phyloP scores from a whole-genome alignment of 176 grass and related monocot genomes.

The Avena atlantica region DNA sequence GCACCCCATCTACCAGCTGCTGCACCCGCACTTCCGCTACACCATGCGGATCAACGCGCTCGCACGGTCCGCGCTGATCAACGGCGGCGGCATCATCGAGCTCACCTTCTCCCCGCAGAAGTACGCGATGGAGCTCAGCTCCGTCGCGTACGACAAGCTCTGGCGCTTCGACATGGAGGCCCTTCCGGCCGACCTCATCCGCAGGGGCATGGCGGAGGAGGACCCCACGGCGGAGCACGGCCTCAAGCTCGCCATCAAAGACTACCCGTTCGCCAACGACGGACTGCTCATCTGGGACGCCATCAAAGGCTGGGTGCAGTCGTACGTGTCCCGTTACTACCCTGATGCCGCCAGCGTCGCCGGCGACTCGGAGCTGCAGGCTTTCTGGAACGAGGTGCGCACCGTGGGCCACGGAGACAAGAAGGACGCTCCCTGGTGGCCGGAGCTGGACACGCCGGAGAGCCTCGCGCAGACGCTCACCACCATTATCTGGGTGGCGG shows the following conservation, averaged over 20 bases:
- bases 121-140: slow-evolving; percentile 83
- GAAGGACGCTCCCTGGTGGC: slow-evolving; percentile 73
- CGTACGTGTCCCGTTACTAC: slow-evolving; percentile 77
- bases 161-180: slow-evolving; percentile 93
- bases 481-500: slow-evolving; percentile 88
- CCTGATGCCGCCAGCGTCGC: slow-evolving; percentile 25
- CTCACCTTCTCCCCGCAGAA: slow-evolving; percentile 64
- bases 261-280: slow-evolving; percentile 94
- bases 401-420: slow-evolving; percentile 77
- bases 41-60: slow-evolving; percentile 83
- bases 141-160: slow-evolving; percentile 63
- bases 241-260: slow-evolving; percentile 58
- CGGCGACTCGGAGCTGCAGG: slow-evolving; percentile 70
- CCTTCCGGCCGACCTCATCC: slow-evolving; percentile 72
- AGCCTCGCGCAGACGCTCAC: slow-evolving; percentile 63
- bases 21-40: slow-evolving; percentile 87
- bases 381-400: slow-evolving; percentile 75
- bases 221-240: slow-evolving; percentile 67
- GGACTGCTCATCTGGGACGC: slow-evolving; percentile 81
- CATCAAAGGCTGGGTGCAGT: slow-evolving; percentile 64
- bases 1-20: slow-evolving; percentile 75
- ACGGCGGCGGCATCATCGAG: slow-evolving; percentile 73
- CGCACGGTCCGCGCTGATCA: slow-evolving; percentile 64
- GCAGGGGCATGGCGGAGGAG: slow-evolving; percentile 81
- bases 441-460: slow-evolving; percentile 50